Evolutionary conservation across 108 stramenopile genomes (phyloP).

Genomic region (Discostella stelligeroides): DNA sequence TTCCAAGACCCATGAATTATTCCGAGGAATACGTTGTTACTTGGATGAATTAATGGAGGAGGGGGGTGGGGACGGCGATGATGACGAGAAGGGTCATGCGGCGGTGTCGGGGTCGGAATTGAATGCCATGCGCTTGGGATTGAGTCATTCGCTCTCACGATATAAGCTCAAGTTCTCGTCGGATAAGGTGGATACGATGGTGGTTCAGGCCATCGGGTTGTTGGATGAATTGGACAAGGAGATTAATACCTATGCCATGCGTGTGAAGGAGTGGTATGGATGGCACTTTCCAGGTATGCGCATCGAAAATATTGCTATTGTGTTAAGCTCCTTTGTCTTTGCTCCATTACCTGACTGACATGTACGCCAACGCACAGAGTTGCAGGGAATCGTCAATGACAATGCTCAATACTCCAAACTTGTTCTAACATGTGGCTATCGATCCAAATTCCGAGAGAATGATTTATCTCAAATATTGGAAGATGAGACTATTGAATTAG

Average conservation of each 20-base stretch:
- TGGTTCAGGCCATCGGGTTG: constrained; percentile 99
- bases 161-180: constrained; percentile 99
- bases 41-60: constrained; percentile 89
- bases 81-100: constrained; percentile 25
- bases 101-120: constrained; percentile 55
- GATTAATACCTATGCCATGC: constrained; percentile 99
- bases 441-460: constrained; percentile 77
- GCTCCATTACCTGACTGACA: too few species aligned
- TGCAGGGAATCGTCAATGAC: constrained; percentile 94
- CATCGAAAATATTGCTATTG: not conserved
- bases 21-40: constrained; percentile 94
- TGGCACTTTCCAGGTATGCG: constrained; percentile 97
- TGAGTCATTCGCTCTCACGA: constrained; percentile 94
- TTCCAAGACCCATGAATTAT: constrained; percentile 90
- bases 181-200: constrained; percentile 99
- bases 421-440: constrained; percentile 90
- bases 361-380: constrained; percentile 50
- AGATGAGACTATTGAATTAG: constrained; percentile 81
- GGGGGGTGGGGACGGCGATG: constrained; percentile 45
- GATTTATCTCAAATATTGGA: constrained; percentile 94
- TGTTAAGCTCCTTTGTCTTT: too few species aligned
- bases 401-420: constrained; percentile 97
- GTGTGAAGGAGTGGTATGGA: constrained; percentile 99
- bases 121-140: constrained; percentile 94
- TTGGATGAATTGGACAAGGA: constrained; percentile 99